Percentiles rank a stretch among this genome's conserved stretches.
phyloP scores from a whole-genome alignment of 2,329 filamentous ascomycete species.

The Cryphonectria naterciae region DNA sequence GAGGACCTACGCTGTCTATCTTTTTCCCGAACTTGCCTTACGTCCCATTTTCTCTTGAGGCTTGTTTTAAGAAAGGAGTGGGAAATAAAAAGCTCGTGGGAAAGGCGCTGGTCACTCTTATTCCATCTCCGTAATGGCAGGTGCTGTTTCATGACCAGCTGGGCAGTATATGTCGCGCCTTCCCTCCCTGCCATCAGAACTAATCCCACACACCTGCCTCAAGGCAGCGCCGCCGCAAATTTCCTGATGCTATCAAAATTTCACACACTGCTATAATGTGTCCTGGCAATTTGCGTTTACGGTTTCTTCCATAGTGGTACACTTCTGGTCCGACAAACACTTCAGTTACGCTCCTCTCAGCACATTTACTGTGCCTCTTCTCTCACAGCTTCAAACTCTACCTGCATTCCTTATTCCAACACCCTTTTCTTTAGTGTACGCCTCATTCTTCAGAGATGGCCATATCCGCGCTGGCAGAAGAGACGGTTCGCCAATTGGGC shows the following conservation, averaged over 20 bases:
- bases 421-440: neutral
- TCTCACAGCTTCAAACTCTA: neutral
- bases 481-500: constrained; percentile 60
- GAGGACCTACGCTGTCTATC: neutral
- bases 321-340: neutral
- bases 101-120: neutral
- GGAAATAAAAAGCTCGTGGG: neutral
- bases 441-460: constrained; percentile 43
- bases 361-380: neutral
- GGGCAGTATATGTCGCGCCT: neutral
- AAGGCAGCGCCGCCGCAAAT: neutral
- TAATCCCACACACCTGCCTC: neutral
- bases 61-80: neutral
- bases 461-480: constrained; percentile 53
- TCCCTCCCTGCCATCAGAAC: neutral
- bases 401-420: neutral
- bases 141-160: neutral
- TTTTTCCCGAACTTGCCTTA: too few relatives aligned
- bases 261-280: neutral
- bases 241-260: neutral
- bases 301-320: neutral
- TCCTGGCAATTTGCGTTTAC: neutral
- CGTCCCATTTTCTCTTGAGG: too few relatives aligned
- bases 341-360: neutral
- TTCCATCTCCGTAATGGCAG: neutral